A percentile compares a stretch with the other conserved stretches of the same genome.
Evolutionary conservation across 164 flowering plant genomes (phyloP).

Genomic region (Paratinospora sagittata): DNA sequence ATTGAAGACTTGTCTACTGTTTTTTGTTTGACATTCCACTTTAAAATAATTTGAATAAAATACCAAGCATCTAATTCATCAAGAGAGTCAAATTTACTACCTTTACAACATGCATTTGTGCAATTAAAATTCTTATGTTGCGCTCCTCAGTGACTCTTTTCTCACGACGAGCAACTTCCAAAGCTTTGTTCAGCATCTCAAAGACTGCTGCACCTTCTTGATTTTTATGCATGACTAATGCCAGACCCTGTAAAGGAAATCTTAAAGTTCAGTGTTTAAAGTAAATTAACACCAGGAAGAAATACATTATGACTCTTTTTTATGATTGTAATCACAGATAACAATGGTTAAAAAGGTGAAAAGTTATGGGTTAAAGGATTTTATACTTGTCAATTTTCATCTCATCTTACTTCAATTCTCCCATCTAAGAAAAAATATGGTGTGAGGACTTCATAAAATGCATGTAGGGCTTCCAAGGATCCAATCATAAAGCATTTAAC

Average conservation of each 20-base stretch:
- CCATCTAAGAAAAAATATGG: too few relatives aligned
- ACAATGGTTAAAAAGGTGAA: neutral
- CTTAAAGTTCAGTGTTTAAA: neutral
- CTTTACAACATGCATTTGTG: slow-evolving; percentile 86
- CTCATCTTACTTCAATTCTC: too few relatives aligned
- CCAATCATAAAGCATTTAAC: too few relatives aligned
- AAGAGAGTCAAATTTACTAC: slow-evolving; percentile 24
- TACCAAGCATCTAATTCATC: neutral
- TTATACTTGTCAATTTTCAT: neutral
- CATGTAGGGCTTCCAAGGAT: too few relatives aligned
- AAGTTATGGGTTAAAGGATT: neutral
- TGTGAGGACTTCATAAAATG: too few relatives aligned
- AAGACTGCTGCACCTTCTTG: slow-evolving; percentile 75
- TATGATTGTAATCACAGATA: neutral
- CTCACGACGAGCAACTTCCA: slow-evolving; percentile 50
- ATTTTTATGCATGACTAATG: slow-evolving; percentile 91
- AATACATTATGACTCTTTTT: neutral
- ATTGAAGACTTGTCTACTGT: neutral
- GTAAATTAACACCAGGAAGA: neutral
- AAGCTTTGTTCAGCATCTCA: slow-evolving; percentile 72
- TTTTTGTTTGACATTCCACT: neutral
- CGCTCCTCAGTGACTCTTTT: slow-evolving; percentile 84
- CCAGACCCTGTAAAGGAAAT: slow-evolving; percentile 58
- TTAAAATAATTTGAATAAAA: neutral
- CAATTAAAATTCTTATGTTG: slow-evolving; percentile 74